Evolutionary conservation across 805 yeast genomes (phyloP).

Genomic region (Pichia heedii): DNA sequence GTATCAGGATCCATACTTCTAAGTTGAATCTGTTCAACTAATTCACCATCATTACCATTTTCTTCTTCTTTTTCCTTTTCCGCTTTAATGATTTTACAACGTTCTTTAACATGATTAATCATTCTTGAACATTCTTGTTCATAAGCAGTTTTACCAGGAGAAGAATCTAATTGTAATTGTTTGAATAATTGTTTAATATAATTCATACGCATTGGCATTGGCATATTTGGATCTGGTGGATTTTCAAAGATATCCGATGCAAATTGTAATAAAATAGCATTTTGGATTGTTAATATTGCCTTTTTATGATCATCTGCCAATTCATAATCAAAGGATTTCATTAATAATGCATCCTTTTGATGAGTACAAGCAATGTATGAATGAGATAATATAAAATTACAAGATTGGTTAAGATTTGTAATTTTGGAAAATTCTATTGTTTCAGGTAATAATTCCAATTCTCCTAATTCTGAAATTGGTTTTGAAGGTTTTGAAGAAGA

Average conservation of each 20-base stretch:
- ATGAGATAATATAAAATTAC: constrained; percentile 46
- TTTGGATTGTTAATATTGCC: constrained; percentile 66
- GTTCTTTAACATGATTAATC: constrained; percentile 57
- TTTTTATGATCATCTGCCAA: constrained; percentile 45
- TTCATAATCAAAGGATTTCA: constrained; percentile 85
- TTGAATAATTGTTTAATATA: constrained; percentile 40
- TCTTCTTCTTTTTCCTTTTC: constrained; percentile 26
- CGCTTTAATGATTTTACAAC: constrained; percentile 67
- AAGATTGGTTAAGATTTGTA: constrained; percentile 37
- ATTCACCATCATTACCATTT: constrained; percentile 32
- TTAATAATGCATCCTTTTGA: constrained; percentile 85
- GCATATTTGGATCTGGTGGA: constrained; percentile 11
- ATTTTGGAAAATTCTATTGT: constrained; percentile 61
- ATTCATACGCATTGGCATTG: constrained; percentile 9
- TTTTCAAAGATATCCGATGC: constrained; percentile 21
- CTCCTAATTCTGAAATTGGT: constrained; percentile 33
- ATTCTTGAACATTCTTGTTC: constrained; percentile 67
- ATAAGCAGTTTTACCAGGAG: constrained; percentile 66
- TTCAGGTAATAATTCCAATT: constrained; percentile 48
- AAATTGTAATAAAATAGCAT: constrained; percentile 73
- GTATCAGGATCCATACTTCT: constrained; percentile 81
- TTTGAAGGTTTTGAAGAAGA: constrained; percentile 22
- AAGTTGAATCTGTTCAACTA: constrained; percentile 78
- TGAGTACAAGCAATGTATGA: constrained; percentile 66
- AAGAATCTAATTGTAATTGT: constrained; percentile 42